Base-by-base conservation (phyloP, 2,329 filamentous ascomycete genomes). In the Aschersonia sp. region DNA sequence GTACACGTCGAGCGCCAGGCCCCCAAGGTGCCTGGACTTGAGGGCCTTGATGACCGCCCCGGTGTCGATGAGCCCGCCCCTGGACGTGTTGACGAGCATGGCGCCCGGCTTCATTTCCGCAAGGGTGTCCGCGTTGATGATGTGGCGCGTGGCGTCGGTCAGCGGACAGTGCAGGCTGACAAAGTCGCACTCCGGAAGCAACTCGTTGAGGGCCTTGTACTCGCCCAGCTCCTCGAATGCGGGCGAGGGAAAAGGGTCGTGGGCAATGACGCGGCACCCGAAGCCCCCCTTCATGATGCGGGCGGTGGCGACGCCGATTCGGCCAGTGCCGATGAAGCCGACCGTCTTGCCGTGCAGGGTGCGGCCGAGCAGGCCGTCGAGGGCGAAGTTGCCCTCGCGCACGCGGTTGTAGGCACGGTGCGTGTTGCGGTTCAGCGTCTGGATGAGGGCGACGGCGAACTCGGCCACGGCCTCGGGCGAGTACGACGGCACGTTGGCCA, bases 401-500 rank as follows among this genome's bases (percentile, higher is more conserved):
- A 82, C 79, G 30, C 81, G 76, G 59, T 79, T 81, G 62, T 81
- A 83, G 4, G 80, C 78, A 29, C 78, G 75, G 59, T 84, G 81
- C 11, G 77, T 83, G 57, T 79, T 76, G 42, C 81, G 76, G 59
- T 83, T 81, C 42, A 84, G 68, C 1, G 79, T 81, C 65, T 82
- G 78, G 47, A 83, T 68, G 50, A 84, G 67, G 2, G 79, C 77
- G n/a, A 84, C 72, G 41, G 78, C 73, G 56, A 83, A 84, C 67
- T 85, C 81, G 53, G 80, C 80, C 2, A 85, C 81, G 2, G 80
- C 77, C 60, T 84, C 77, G 50, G 81, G 81, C 6, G 78, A 80
- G 64, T 85, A 85, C 4, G 77, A 73, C 1, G 81, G 80, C 35
- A 85, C 80, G 50, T 80, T 78, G 54, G 78, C 78, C 43, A 83